Percentiles rank a stretch among this genome's conserved stretches.
phyloP scores from a whole-genome alignment of 2,329 filamentous ascomycete genomes.

The Arthrobotrys megalospora region DNA sequence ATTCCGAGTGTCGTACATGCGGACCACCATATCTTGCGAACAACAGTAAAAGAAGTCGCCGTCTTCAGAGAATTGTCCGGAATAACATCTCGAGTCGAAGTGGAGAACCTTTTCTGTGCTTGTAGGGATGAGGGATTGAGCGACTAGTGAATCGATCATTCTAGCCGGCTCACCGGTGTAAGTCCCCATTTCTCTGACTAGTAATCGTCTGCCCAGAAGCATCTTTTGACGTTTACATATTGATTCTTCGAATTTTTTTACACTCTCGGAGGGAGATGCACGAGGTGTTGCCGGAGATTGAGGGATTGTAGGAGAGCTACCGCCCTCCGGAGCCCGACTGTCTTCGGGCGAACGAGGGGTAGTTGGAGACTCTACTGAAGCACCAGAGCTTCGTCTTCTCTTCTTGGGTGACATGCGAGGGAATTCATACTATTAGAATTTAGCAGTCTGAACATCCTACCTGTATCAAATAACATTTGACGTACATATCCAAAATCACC shows the following conservation, averaged over 20 bases:
- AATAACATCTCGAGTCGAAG: conserved; percentile 88
- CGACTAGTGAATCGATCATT: conserved; percentile 65
- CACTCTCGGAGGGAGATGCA: not conserved
- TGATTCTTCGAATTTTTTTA: conserved; percentile 67
- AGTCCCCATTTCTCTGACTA: conserved; percentile 86
- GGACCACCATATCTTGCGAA: conserved; percentile 91
- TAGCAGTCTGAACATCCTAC: not conserved
- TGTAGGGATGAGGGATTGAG: conserved; percentile 53
- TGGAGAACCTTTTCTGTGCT: conserved; percentile 85
- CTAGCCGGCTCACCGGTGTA: conserved; percentile 74
- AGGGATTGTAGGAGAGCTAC: conserved; percentile 32
- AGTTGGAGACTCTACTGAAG: conserved; percentile 21
- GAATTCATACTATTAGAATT: conserved; percentile 42
- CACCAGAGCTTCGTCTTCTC: conserved; percentile 42
- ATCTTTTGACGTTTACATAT: conserved; percentile 73
- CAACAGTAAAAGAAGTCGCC: conserved; percentile 97
- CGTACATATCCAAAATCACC: conserved; percentile 78
- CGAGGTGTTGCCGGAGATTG: conserved; percentile 15
- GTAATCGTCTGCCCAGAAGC: conserved; percentile 75
- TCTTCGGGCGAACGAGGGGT: conserved; percentile 18
- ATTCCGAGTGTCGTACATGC: conserved; percentile 98
- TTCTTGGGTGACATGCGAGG: conserved; percentile 22
- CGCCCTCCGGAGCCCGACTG: not conserved
- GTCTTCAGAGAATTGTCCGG: conserved; percentile 95
- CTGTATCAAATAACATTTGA: not conserved